Evolutionary conservation across 306 rosid genomes (phyloP).

Genomic region (Quillaja saponaria): DNA sequence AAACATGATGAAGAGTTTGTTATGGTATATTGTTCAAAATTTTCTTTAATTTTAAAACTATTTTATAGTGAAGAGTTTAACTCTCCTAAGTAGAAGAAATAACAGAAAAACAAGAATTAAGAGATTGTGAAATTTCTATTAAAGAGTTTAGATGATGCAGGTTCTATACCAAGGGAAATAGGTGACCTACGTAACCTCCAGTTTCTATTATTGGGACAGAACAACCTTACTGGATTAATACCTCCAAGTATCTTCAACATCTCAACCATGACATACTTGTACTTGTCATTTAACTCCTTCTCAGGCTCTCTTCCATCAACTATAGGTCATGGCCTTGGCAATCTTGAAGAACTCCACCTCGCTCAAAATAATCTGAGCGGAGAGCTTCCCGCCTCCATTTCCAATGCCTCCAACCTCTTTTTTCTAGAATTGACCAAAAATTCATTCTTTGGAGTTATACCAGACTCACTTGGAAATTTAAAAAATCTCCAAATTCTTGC

Average conservation of each 20-base stretch:
- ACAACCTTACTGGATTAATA: background rate
- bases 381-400: slow-evolving; percentile 12
- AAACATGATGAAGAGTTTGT: too few relatives aligned
- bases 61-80: too few relatives aligned
- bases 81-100: too few relatives aligned
- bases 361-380: slow-evolving; percentile 23
- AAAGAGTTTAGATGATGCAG: too few relatives aligned
- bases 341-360: background rate
- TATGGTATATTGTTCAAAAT: too few relatives aligned
- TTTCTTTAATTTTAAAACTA: too few relatives aligned
- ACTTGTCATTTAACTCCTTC: background rate
- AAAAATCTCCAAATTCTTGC: background rate
- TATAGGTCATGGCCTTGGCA: background rate
- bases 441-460: slow-evolving; percentile 9
- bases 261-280: background rate
- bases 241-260: background rate
- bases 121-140: too few relatives aligned
- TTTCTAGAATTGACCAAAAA: background rate
- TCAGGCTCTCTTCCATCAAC: background rate
- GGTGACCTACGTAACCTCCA: background rate
- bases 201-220: background rate
- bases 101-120: too few relatives aligned
- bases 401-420: slow-evolving; percentile 18
- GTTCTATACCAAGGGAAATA: slow-evolving; percentile 19
- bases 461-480: background rate